Base-by-base conservation (phyloP, 345 rosid species). In the Mangifera indica region DNA sequence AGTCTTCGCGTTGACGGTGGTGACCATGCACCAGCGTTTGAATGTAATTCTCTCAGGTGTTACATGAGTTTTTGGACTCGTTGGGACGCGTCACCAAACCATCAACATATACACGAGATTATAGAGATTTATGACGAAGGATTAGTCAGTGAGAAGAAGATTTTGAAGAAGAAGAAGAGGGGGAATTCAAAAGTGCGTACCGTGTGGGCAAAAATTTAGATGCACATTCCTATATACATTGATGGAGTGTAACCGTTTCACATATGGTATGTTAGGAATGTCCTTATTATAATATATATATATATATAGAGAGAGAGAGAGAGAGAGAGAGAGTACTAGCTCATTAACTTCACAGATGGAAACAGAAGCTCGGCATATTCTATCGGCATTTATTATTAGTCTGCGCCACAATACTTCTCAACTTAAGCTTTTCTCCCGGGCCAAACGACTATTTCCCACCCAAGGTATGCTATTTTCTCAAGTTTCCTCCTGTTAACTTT, bases 1-100 rank as follows among this genome's bases (percentile, higher is more conserved):
- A 37, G 3, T 13, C 44, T 58, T 44, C 17, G 5, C n/a, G 5
- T 9, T 60, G 20, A n/a, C 6, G 63, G n/a, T 2, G 60, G 40
- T 12, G 70, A 75, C 60, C 82, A 82, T 54, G 59, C 29, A 10
- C 78, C 78, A 40, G 2, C 26, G 49, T 85, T 85, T 70, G 70
- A 67, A 11, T 85, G 86, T 72, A 55, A 44, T 60, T 85, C 84
- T 74, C 82, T 85, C 51, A 26, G 74, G 60, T 85, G 88, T 60
- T 85, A 85, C 75, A 72, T 45, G 56, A 80, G 77, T 53, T 85
- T 63, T 60, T 85, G 86, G 88, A 80, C 71, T 4, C 62, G 81
- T 24, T 82, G 84, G 88, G 84, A 85, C 71, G 25, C 42, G 56
- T 82, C 86, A 10, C 81, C 83, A 1, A 80, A 78, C 74, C 83